phyloP scores from a whole-genome alignment of 2,329 filamentous ascomycete species.

The Ceratocystis papillata region DNA sequence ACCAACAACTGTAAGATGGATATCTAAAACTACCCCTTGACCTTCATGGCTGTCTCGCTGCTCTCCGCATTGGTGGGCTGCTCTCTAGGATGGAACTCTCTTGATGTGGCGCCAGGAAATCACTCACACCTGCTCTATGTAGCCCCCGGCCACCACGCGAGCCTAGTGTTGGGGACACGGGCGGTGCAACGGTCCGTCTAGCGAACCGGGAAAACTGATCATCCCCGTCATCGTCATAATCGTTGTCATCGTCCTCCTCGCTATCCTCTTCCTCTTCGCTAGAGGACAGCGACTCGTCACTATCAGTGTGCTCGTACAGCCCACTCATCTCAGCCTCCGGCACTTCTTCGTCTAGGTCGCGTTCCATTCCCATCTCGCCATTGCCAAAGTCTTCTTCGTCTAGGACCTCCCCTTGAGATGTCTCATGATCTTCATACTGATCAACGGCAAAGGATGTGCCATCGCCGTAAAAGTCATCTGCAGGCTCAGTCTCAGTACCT shows the following conservation, averaged over 20 bases:
- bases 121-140: conserved; percentile 46
- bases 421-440: conserved; percentile 15
- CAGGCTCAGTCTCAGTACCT: conserved; percentile 37
- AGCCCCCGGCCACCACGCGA: conserved; percentile 29
- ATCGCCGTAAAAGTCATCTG: conserved; percentile 38
- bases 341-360: conserved; percentile 61
- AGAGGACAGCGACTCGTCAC: conserved; percentile 52
- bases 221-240: conserved; percentile 41
- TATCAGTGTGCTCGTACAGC: conserved; percentile 68
- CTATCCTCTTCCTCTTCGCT: conserved; percentile 37
- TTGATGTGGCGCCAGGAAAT: conserved; percentile 43
- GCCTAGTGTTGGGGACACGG: conserved; percentile 34
- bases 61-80: conserved; percentile 35
- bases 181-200: conserved; percentile 28
- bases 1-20: too few relatives aligned
- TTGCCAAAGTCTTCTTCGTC: conserved; percentile 49
- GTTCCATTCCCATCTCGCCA: conserved; percentile 48
- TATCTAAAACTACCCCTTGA: neutral
- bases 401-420: conserved; percentile 42
- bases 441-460: conserved; percentile 35
- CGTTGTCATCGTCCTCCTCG: conserved; percentile 54
- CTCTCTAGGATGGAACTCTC: conserved; percentile 48
- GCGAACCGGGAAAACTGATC: conserved; percentile 20
- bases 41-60: conserved; percentile 13
- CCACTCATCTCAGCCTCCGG: conserved; percentile 49